Evolutionary conservation across 129 eudicot species (phyloP).

Genomic region (Chrysanthemum seticuspe): DNA sequence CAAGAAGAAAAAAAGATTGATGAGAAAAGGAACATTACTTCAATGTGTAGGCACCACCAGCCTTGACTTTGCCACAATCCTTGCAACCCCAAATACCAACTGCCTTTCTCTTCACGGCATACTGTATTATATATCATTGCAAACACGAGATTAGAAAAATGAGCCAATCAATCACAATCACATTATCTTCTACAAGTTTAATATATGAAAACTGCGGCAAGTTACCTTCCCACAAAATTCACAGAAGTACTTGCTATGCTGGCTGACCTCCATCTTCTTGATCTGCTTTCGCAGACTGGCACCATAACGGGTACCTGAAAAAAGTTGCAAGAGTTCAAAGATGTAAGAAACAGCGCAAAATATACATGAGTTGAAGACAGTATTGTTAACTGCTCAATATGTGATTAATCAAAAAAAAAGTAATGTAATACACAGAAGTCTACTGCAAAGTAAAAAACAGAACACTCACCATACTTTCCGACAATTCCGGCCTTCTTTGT

Average conservation of each 20-base stretch:
- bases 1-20: not conserved
- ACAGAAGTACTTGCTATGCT: conserved; percentile 89
- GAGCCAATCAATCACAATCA: not conserved
- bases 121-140: conserved; percentile 39
- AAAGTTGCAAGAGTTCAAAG: not conserved
- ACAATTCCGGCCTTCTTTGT: not conserved
- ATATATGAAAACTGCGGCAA: not conserved
- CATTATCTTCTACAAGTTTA: not conserved
- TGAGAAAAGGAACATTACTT: conserved; percentile 41
- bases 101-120: conserved; percentile 92
- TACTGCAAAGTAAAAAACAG: no score
- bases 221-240: conserved; percentile 92
- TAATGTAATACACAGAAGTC: no score
- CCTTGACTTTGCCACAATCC: conserved; percentile 96
- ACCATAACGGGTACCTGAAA: conserved; percentile 87
- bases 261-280: conserved; percentile 92
- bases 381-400: not conserved
- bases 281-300: conserved; percentile 99
- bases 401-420: no score
- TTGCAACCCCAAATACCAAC: conserved; percentile 99
- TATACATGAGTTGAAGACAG: not conserved
- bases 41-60: conserved; percentile 96
- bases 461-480: not conserved
- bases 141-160: not conserved
- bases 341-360: conserved; percentile 8